Conservation (phyloP, 441 rosid species). For the Flueggea neowawraea region DNA sequence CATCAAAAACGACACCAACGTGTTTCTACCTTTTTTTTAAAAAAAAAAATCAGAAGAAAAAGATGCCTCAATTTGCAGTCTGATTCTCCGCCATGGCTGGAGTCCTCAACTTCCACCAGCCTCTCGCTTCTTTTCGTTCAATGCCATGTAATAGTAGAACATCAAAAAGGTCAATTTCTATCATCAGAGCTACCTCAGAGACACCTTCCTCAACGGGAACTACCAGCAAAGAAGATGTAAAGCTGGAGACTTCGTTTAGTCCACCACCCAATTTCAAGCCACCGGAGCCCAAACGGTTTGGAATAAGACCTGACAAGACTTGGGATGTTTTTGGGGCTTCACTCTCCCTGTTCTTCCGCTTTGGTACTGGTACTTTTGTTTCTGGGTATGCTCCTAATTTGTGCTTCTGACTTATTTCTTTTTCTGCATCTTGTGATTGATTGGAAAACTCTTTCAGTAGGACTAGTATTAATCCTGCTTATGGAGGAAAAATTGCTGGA, state of each 20-base stretch:
- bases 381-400: conserved; percentile 47
- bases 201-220: conserved; percentile 36
- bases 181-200: conserved; percentile 48
- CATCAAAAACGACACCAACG: no score
- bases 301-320: conserved; percentile 52
- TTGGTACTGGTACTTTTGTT: conserved; percentile 80
- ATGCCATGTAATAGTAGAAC: conserved; percentile 18
- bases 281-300: conserved; percentile 70
- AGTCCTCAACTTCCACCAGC: conserved; percentile 33
- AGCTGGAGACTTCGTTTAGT: conserved; percentile 30
- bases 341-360: conserved; percentile 64
- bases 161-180: conserved; percentile 26
- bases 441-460: background rate
- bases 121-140: conserved; percentile 31
- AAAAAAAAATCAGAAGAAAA: no score
- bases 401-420: no score
- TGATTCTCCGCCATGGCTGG: conserved; percentile 48
- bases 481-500: no score
- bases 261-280: conserved; percentile 78
- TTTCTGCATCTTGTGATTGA: background rate
- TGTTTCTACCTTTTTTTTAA: no score
- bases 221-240: conserved; percentile 26
- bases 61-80: no score
- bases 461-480: no score
- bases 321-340: conserved; percentile 65